phyloP scores from a whole-genome alignment of 495 filamentous ascomycete genomes.

The Xeromyces bisporus region DNA sequence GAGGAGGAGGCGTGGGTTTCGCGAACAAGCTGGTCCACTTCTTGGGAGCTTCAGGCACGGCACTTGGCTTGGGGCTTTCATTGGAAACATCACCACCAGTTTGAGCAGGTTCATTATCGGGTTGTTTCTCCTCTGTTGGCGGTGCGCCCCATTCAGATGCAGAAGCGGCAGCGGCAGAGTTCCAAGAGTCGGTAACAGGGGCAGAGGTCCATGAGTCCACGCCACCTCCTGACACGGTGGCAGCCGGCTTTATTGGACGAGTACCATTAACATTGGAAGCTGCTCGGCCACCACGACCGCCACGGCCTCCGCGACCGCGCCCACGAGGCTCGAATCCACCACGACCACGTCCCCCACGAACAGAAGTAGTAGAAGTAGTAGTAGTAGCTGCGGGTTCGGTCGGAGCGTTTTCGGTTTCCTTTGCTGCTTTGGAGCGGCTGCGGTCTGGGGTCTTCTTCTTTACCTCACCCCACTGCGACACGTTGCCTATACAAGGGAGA shows the following conservation, averaged over 20 bases:
- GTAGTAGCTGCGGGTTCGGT: slow-evolving; percentile 29
- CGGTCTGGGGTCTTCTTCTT: slow-evolving; percentile 81
- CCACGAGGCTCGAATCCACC: slow-evolving; percentile 48
- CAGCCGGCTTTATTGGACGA: slow-evolving; percentile 24
- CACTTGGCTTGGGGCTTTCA: slow-evolving; percentile 18
- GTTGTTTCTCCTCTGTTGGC: slow-evolving; percentile 16
- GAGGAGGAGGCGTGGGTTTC: slow-evolving; percentile 24
- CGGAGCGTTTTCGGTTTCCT: slow-evolving; percentile 45
- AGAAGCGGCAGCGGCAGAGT: slow-evolving; percentile 14
- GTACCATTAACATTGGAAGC: slow-evolving; percentile 41
- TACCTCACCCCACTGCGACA: slow-evolving; percentile 90
- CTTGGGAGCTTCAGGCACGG: slow-evolving; percentile 33
- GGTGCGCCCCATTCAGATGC: slow-evolving; percentile 12
- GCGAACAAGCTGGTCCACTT: slow-evolving; percentile 52
- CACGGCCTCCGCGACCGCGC: slow-evolving; percentile 59
- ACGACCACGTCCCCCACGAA: slow-evolving; percentile 48
- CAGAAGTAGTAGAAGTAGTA: slow-evolving; percentile 23
- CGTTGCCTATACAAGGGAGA: slow-evolving; percentile 42
- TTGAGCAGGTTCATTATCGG: slow-evolving; percentile 7
- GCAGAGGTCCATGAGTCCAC: slow-evolving; percentile 13
- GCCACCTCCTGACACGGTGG: slow-evolving; percentile 24
- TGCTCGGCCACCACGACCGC: slow-evolving; percentile 53
- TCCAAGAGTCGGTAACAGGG: slow-evolving; percentile 29
- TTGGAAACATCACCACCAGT: slow-evolving; percentile 26
- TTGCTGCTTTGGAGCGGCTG: slow-evolving; percentile 59